Evolutionary conservation across 192 early-diverging fungal genomes (phyloP).

Genomic region (Chytriomyces hyalinus): DNA sequence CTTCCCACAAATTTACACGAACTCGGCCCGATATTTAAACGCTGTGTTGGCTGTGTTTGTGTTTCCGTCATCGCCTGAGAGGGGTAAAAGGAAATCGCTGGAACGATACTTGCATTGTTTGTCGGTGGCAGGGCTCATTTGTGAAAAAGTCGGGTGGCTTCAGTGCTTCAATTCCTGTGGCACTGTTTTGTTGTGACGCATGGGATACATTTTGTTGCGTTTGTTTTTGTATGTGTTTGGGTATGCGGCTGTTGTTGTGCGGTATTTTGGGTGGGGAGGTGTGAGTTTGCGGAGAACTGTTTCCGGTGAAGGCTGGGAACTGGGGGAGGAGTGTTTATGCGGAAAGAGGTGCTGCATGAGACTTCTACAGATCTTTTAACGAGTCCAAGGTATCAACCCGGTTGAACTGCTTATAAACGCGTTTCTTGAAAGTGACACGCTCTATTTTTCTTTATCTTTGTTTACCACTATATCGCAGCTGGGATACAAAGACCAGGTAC

Average conservation of each 20-base stretch:
- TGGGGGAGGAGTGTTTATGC: background rate
- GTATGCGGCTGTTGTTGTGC: constrained; percentile 7
- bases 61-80: background rate
- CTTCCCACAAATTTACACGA: background rate
- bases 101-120: background rate
- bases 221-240: background rate
- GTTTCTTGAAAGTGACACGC: too few species aligned
- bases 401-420: too few species aligned
- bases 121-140: background rate
- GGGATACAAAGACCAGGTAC: too few species aligned
- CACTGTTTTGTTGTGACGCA: background rate
- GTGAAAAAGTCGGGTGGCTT: background rate
- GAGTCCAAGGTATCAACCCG: too few species aligned
- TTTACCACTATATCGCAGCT: too few species aligned
- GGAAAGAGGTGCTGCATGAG: too few species aligned
- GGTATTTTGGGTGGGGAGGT: constrained; percentile 4
- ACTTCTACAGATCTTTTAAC: too few species aligned
- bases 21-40: background rate
- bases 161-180: background rate
- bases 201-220: background rate
- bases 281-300: background rate
- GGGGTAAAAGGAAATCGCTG: background rate
- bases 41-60: background rate
- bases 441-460: too few species aligned
- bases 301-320: background rate